A percentile compares a stretch with the other conserved stretches of the same genome.
phyloP scores from a whole-genome alignment of 192 early-diverging fungal genomes.

The Mortierella alpina region DNA sequence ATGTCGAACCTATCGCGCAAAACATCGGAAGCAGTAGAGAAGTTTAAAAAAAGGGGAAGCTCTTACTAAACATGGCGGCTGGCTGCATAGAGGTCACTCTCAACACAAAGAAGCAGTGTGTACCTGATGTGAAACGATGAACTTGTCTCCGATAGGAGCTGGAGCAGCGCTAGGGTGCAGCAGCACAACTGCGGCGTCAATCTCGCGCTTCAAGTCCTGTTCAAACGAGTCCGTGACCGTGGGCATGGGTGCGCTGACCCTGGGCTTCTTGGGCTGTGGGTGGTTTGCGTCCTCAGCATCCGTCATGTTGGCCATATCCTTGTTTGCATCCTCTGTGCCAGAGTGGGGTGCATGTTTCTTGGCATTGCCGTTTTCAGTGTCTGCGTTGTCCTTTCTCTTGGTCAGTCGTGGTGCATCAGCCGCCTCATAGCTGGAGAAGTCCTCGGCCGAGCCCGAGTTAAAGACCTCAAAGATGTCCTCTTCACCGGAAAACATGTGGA shows the following conservation, averaged over 20 bases:
- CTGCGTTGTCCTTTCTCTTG: constrained; percentile 14
- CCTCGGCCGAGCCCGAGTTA: constrained; percentile 31
- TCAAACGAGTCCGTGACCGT: constrained; percentile 78
- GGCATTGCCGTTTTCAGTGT: constrained; percentile 17
- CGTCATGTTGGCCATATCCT: constrained; percentile 8
- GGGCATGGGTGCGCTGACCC: constrained; percentile 43
- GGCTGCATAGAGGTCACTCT: neutral
- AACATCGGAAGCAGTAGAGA: neutral
- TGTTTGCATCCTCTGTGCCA: constrained; percentile 32
- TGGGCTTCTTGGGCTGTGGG: constrained; percentile 14
- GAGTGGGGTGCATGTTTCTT: constrained; percentile 19
- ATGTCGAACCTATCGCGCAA: constrained; percentile 82
- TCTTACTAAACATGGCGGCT: neutral
- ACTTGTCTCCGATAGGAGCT: constrained; percentile 51
- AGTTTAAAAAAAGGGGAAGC: neutral
- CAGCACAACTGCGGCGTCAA: constrained; percentile 65
- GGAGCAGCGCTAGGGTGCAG: constrained; percentile 55
- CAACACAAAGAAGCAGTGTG: neutral
- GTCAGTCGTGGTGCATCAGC: constrained; percentile 5
- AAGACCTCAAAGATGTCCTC: constrained; percentile 47
- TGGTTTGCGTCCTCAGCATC: constrained; percentile 42
- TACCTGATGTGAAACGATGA: constrained; percentile 62
- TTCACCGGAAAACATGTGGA: constrained; percentile 35
- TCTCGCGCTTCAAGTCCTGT: constrained; percentile 74
- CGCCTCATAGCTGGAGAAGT: constrained; percentile 29